phyloP scores from a whole-genome alignment of 495 filamentous ascomycete species.

The Aspergillus baeticus region DNA sequence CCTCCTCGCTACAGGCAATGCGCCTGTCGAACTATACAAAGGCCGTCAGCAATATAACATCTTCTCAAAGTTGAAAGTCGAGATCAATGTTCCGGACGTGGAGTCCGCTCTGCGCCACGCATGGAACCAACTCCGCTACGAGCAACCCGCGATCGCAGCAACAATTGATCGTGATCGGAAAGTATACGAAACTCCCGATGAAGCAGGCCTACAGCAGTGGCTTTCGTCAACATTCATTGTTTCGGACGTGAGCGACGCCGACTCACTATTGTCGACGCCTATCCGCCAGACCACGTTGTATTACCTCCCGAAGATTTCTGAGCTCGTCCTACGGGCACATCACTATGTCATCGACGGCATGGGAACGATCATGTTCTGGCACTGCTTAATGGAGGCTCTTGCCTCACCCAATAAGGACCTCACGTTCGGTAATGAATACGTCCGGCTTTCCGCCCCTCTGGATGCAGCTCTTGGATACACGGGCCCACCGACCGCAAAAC shows the following conservation, averaged over 20 bases:
- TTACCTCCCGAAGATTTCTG: slow-evolving; percentile 24
- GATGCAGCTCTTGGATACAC: slow-evolving; percentile 3
- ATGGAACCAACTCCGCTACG: slow-evolving; percentile 26
- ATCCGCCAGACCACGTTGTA: slow-evolving; percentile 25
- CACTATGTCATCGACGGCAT: slow-evolving; percentile 3
- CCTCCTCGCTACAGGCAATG: slow-evolving; percentile 9
- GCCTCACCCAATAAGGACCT: background rate
- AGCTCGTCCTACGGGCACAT: slow-evolving; percentile 15
- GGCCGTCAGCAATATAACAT: slow-evolving; percentile 25
- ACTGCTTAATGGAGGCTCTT: background rate
- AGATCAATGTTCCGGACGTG: slow-evolving; percentile 11
- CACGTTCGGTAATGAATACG: background rate
- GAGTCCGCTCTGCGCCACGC: slow-evolving; percentile 19
- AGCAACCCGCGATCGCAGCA: slow-evolving; percentile 25
- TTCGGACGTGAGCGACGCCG: slow-evolving; percentile 18
- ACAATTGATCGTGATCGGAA: slow-evolving; percentile 20
- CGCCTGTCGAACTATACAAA: slow-evolving; percentile 8
- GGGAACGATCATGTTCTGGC: background rate
- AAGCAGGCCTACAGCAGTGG: slow-evolving; percentile 21
- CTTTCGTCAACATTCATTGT: slow-evolving; percentile 24
- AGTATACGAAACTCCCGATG: slow-evolving; percentile 25
- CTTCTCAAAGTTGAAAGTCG: slow-evolving; percentile 23
- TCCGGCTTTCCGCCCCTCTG: background rate
- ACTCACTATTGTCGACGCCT: slow-evolving; percentile 15
- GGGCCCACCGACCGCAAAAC: background rate